phyloP scores from a whole-genome alignment of 495 filamentous ascomycete species.

The Lasiosphaeria miniovina region DNA sequence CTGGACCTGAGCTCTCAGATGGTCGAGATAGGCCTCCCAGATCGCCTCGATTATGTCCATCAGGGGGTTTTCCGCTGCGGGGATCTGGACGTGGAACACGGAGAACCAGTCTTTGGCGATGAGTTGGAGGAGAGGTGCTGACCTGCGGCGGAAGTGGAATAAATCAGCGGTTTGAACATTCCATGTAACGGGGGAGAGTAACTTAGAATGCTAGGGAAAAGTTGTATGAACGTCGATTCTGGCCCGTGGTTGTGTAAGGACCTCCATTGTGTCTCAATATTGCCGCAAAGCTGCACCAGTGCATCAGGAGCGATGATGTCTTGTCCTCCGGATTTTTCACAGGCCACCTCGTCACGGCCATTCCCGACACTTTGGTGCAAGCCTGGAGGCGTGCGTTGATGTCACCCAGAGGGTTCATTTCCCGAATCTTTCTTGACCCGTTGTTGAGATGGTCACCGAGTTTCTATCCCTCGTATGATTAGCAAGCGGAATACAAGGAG shows the following conservation, averaged over 20 bases:
- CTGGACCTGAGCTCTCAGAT: constrained; percentile 4
- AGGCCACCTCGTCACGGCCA: constrained; percentile 14
- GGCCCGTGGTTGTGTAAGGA: constrained; percentile 12
- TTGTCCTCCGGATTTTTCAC: constrained; percentile 14
- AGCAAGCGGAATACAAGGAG: not conserved
- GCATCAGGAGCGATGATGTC: constrained; percentile 3
- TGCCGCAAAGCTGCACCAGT: constrained; percentile 16
- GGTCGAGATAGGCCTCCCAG: constrained; percentile 14
- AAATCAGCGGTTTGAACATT: not conserved
- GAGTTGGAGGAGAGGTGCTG: not conserved
- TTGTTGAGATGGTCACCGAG: not conserved
- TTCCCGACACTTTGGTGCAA: not conserved
- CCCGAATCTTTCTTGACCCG: not conserved
- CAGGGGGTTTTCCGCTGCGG: not conserved
- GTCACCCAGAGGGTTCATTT: constrained; percentile 3
- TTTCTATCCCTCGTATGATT: not conserved
- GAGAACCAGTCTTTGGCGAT: constrained; percentile 11
- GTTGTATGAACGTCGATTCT: constrained; percentile 10
- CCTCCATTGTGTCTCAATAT: constrained; percentile 17
- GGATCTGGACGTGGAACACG: constrained; percentile 10
- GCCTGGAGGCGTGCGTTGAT: constrained; percentile 1
- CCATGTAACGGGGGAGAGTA: not conserved
- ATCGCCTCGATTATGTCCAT: constrained; percentile 2
- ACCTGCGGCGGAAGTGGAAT: not conserved
- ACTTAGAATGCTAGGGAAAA: constrained; percentile 18